Evolutionary conservation across 129 eudicot species (phyloP).

Genomic region (Sambucus nigra): DNA sequence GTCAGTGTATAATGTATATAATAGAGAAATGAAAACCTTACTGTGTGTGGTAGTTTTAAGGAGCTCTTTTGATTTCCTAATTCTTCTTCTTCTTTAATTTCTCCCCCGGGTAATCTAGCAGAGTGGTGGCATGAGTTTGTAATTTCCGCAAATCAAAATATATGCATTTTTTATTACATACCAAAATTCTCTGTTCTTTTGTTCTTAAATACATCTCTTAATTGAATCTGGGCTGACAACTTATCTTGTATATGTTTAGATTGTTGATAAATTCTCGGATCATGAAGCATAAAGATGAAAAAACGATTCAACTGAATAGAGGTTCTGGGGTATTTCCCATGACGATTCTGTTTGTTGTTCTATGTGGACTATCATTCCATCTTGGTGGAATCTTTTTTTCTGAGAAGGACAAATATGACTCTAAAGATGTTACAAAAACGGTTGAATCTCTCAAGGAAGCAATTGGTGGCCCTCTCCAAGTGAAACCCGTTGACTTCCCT

Average conservation of each 20-base stretch:
- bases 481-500: constrained; percentile 50
- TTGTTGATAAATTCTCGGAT: constrained; percentile 17
- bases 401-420: constrained; percentile 31
- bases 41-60: constrained; percentile 15
- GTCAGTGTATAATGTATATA: too few relatives aligned
- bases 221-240: constrained; percentile 18
- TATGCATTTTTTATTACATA: background rate
- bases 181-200: background rate
- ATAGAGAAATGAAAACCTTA: background rate
- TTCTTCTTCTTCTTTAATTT: constrained; percentile 11
- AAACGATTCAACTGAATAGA: constrained; percentile 44
- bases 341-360: constrained; percentile 55
- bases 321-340: constrained; percentile 55
- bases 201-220: constrained; percentile 10
- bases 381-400: constrained; percentile 88
- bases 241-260: constrained; percentile 21
- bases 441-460: constrained; percentile 32
- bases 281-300: constrained; percentile 80
- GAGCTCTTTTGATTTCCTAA: constrained; percentile 6
- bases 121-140: background rate
- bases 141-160: background rate
- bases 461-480: constrained; percentile 29
- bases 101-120: background rate
- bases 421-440: constrained; percentile 30
- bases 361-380: constrained; percentile 82